Base-by-base conservation (phyloP, 1,284 basidiomycete species). In the Paramarasmius palmivorus region DNA sequence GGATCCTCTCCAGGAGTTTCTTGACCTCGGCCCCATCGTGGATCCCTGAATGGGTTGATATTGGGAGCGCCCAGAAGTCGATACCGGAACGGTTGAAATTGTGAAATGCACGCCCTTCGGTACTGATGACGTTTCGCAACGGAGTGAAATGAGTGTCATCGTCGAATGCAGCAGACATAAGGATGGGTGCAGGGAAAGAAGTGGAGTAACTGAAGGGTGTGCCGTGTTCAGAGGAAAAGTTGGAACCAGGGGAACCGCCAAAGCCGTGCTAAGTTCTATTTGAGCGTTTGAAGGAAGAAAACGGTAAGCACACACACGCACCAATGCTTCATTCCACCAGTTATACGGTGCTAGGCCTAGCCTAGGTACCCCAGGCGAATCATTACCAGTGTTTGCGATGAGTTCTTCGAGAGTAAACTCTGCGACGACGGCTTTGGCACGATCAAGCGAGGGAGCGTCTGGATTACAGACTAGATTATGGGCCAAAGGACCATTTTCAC, bases 81-180 rank as follows among this genome's bases (percentile, higher is more conserved):
- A 83, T 65, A 0, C 81, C 81, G 45, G 54, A 41, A 15, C 68
- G 71, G 22, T 74, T 74, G 32, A 61, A 68, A 50, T 84, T 83
- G 63, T 77, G 79, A 69, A 82, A 83, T 0, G 80, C 80, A 17
- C 82, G 73, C 3, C 76, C 79, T 61, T 84, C 80, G 0, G 75
- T 83, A 54, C 80, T 78, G 59, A 82, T 73, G 37, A 80, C 65
- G 2, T 70, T 68, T 3, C 78, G 79, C 26, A 82, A n/a, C n/a
- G 63, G 1, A 65, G 61, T 56, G 78, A 73, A 48, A 83, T 72
- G 44, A 84, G 71, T 1, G n/a, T 69, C 63, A 54, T 82, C 79
- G 57, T 84, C 77, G 84, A 95, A 95, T 37, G 93, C 90, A 55
- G 93, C 92, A 65, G 92, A 90, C 85, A 95, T 89, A 63, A 92